Evolutionary conservation across 2,329 filamentous ascomycete genomes (phyloP), one percentile per base, ranked within the genome.

Genomic region (Penicillium crustosum): DNA sequence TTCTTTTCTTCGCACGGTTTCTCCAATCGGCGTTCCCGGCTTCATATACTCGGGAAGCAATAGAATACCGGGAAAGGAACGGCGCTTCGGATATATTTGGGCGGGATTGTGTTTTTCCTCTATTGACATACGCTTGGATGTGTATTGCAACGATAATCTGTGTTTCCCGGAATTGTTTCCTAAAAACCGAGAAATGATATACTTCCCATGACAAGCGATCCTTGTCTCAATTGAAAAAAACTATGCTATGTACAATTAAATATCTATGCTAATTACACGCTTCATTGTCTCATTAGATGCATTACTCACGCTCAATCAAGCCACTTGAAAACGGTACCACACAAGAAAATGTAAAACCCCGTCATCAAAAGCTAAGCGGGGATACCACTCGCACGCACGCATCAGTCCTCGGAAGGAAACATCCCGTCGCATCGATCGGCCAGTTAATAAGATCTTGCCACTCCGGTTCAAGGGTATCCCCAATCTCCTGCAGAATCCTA

Each of bases 401-500:
- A 21, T 45, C 39, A 17, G 12, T 27, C 21, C 50, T 45, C 5
- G 66, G 60, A 49, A 69, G 58, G 58, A 65, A 66, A 52, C 65
- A 71, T 6, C 72, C 70, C 12, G 70, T 73, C 25, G 71, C 70
- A 60, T 74, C 72, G 9, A 72, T 56, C 19, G 70, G 71, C 73
- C 73, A 75, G 38, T 57, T 65, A 25, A 75, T 64, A 33, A 68
- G 62, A 19, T 68, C 63, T 13, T 57, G 64, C 68, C 68, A 73
- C 45, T 69, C 65, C 4, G 60, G 39, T 23, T 66, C 66, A n/a
- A 75, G 48, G 23, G 52, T 45, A 38, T 66, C 61, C 15, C 67
- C 67, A 25, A 89, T 80, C 21, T 87, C 86, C 68, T 85, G 82
- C 17, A 90, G 83, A 65, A 90, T 85, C 55, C 85, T 82, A 17